Evolutionary conservation across 192 early-diverging fungal genomes (phyloP), one percentile per base, ranked within the genome.

Genomic region (Linnemannia hyalina): DNA sequence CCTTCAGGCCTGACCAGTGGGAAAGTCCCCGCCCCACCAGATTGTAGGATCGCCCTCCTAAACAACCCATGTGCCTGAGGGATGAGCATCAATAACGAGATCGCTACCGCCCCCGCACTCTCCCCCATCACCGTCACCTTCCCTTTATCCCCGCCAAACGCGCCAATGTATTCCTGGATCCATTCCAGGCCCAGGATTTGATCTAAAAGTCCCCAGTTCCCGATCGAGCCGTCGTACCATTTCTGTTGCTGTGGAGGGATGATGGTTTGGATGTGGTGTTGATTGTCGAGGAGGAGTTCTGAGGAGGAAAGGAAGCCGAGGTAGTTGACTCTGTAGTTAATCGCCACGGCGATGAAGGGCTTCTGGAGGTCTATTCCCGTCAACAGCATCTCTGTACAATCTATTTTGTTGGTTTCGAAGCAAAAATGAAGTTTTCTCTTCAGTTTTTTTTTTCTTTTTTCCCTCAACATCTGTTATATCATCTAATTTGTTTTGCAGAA

Each of bases 111-210:
- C 36, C 94, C 94, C 16, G 92, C 94, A 41, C 89, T 91, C 54
- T 91, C 90, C 1, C 94, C 94, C 46, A 91, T 81, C 11, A 89
- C 80, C 13, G 94, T 95, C 16, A 94, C 77, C 42, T 83, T 44
- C 13, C 69, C 75, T 6, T 91, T 82, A 80, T 93, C 84, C 16
- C 93, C 93, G 36, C 91, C 91, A 80, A 95, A 95, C 16, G 87
- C 80, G 44, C 76, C 80, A 74, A 95, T 95, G 74, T 93, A 91
- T 20, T 83, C 70, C 44, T 88, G 76, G 40, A 95, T 84, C 93
- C 93, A 95, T 78, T 89, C 52, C 4, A 95, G 74, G 6, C 91
- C 92, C 38, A 78, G 6, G 29, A 78, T 55, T 70, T 92, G 91
- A 76, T 93, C 92, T 22, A 85, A 75, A 5, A 93, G 54, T 29